Conservation (phyloP, 805 yeast genomes). For the Myxozyma lipomycoides region DNA sequence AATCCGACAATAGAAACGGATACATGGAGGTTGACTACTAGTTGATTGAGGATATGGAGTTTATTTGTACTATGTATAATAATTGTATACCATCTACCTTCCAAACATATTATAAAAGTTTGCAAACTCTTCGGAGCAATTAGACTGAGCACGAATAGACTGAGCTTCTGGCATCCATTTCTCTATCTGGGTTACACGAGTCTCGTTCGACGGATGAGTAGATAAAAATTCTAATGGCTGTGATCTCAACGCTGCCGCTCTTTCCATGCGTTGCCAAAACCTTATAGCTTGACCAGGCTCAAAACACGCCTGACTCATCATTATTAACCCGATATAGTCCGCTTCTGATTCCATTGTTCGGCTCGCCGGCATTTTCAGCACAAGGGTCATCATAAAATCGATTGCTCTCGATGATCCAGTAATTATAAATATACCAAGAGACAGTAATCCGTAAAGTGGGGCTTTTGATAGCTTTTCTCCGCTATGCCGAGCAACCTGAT, state of each 20-base stretch:
- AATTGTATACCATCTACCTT: too few relatives aligned
- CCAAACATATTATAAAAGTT: neutral
- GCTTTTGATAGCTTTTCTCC: constrained; percentile 75
- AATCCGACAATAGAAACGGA: neutral
- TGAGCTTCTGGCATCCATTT: constrained; percentile 45
- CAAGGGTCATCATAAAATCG: constrained; percentile 47
- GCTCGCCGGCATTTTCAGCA: constrained; percentile 75
- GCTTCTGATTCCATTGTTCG: constrained; percentile 96
- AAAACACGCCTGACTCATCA: constrained; percentile 88
- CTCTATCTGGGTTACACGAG: constrained; percentile 63
- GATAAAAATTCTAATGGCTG: constrained; percentile 60
- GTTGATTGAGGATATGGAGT: neutral
- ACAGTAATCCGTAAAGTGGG: constrained; percentile 61
- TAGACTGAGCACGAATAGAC: neutral
- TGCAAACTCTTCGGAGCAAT: neutral
- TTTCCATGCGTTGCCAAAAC: constrained; percentile 83
- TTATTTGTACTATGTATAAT: too few relatives aligned
- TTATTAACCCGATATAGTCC: constrained; percentile 86
- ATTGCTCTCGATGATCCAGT: constrained; percentile 53
- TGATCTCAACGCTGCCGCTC: constrained; percentile 25
- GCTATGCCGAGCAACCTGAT: constrained; percentile 88
- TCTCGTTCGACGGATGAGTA: constrained; percentile 84
- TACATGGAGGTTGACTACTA: neutral
- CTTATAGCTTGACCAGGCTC: constrained; percentile 67
- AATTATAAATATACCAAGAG: constrained; percentile 52